Conservation (phyloP, 78 protist species). For the Dictyostelium discoideum region DNA sequence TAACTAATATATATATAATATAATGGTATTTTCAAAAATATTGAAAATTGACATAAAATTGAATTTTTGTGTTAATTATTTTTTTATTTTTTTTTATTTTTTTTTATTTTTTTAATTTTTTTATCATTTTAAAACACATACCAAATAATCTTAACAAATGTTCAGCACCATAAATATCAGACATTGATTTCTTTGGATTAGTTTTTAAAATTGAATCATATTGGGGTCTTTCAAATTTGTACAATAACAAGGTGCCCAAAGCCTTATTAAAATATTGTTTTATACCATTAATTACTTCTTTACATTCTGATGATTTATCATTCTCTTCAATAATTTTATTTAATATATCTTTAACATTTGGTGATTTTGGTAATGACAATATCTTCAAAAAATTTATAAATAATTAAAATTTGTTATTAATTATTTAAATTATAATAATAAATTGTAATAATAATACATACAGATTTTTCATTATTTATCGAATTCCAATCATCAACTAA, state of each 20-base stretch:
- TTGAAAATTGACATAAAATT: background rate
- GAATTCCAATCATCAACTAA: constrained; percentile 44
- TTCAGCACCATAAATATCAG: constrained; percentile 72
- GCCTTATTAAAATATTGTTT: constrained; percentile 64
- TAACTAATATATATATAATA: background rate
- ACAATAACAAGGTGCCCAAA: constrained; percentile 31
- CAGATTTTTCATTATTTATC: constrained; percentile 51
- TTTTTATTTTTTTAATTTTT: too few species aligned
- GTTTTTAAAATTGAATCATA: constrained; percentile 8
- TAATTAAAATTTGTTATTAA: too few species aligned
- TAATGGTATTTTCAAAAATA: too few species aligned
- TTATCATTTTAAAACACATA: background rate
- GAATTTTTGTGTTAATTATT: too few species aligned
- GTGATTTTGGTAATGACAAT: background rate
- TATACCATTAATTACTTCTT: constrained; percentile 24
- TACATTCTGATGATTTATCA: background rate
- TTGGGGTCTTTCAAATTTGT: constrained; percentile 66
- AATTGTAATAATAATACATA: background rate
- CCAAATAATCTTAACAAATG: constrained; percentile 76
- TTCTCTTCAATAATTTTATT: background rate
- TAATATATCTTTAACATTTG: constrained; percentile 18
- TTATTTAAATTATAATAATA: background rate
- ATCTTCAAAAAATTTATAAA: too few species aligned
- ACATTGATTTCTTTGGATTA: constrained; percentile 31
- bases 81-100: too few species aligned